A percentile compares a stretch with the other conserved stretches of the same genome.
Conservation (phyloP, 192 early-diverging fungal species). For the Backusella psychrophila region DNA sequence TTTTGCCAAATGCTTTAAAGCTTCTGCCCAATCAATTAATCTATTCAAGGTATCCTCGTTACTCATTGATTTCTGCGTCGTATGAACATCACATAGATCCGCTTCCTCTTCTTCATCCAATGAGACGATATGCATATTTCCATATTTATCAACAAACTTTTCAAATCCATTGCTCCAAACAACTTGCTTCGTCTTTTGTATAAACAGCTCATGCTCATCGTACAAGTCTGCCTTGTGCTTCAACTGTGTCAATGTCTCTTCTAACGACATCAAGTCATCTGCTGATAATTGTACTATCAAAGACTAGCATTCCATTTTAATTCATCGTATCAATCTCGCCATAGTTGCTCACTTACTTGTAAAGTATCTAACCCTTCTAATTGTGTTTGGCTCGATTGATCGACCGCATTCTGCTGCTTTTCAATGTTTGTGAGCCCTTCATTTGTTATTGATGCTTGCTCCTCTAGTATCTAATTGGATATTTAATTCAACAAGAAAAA, state of each 20-base stretch:
- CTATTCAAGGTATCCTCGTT: conserved; percentile 3
- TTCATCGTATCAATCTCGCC: not conserved
- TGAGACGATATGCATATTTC: not conserved
- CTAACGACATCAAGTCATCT: not conserved
- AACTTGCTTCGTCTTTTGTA: not conserved
- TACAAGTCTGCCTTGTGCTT: not conserved
- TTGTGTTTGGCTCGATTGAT: not conserved
- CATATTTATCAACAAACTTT: not conserved
- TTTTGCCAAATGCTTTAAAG: not conserved
- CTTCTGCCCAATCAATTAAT: not conserved
- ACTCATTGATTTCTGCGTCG: not conserved
- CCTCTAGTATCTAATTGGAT: not conserved
- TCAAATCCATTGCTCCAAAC: conserved; percentile 4
- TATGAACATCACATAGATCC: not conserved
- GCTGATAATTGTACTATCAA: conserved; percentile 4
- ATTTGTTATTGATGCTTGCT: conserved; percentile 2
- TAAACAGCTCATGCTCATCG: not conserved
- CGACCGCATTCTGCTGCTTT: not conserved
- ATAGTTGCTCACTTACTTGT: not conserved
- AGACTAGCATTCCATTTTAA: not conserved
- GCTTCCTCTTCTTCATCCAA: not conserved
- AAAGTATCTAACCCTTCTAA: not conserved
- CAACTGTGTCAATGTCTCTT: not conserved
- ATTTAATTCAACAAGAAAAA: not conserved
- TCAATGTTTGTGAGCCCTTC: not conserved